Evolutionary conservation across 2,329 filamentous ascomycete species (phyloP), one percentile per base, ranked within the genome.

Genomic region (Aspergillus clavatus): DNA sequence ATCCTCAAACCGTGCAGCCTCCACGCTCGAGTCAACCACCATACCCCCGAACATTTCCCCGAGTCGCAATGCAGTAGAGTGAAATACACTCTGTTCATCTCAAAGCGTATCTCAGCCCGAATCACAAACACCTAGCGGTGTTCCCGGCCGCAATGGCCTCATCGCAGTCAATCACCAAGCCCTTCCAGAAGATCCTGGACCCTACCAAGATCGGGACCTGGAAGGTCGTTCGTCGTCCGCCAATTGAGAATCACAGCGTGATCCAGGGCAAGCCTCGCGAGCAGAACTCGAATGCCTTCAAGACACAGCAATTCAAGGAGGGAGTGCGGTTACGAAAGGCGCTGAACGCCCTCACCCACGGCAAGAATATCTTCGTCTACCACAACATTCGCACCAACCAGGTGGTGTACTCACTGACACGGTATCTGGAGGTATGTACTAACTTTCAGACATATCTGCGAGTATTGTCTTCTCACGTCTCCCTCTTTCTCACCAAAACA

Each of bases 291-390:
- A 71, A 68, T 57, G 70, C 72, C n/a, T 70, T 63, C 53, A 66
- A 66, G 53, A 53, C 65, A 48, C 62, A 65, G 41, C 58, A 61
- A 49, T 51, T 48, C 14, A 63, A 63, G 38, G 70, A 73, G 47
- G 60, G 61, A 18, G 58, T 57, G 31, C 65, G 70, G 55, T 59
- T 71, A 56, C 62, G 63, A 48, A 73, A 72, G 60, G 72, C 74
- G 23, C 60, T 76, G 48, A 68, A 71, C 43, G 68, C 71, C 43
- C 54, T 75, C 43, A 65, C 63, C 4, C 75, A 79, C 53, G 80
- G 80, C 47, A 72, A 76, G 56, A 74, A 81, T 63, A 81, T 84
- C 58, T 84, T 80, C 63, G 74, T 77, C 58, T 84, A 82, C 66
- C 73, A 74, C 57, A 75, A 84, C 61, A 69, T 80, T 54, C 73